Percentiles rank a stretch among this genome's conserved stretches.
Conservation (phyloP, 495 filamentous ascomycete genomes). For the Daldinia bambusicola region DNA sequence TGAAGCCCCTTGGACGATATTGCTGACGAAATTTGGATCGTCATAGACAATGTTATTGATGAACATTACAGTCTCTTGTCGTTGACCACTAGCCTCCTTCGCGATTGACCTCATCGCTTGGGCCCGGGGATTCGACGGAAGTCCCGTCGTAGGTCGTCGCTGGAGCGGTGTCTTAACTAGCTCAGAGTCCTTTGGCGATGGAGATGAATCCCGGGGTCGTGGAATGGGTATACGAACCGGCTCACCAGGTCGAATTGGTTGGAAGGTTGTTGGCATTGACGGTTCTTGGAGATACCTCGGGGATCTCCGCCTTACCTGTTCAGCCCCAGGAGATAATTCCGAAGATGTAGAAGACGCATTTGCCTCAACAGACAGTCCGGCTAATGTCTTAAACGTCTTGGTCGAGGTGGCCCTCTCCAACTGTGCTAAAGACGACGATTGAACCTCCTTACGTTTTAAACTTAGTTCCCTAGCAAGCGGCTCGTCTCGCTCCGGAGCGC, state of each 20-base stretch:
- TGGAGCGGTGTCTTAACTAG: constrained; percentile 55
- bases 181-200: constrained; percentile 44
- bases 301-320: constrained; percentile 56
- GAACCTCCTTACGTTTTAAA: constrained; percentile 57
- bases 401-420: constrained; percentile 40
- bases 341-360: constrained; percentile 52
- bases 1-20: constrained; percentile 55
- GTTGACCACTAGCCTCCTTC: constrained; percentile 45
- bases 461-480: constrained; percentile 51
- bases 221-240: constrained; percentile 46
- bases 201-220: constrained; percentile 39
- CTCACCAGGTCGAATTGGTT: constrained; percentile 43
- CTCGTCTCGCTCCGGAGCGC: constrained; percentile 37
- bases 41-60: constrained; percentile 64
- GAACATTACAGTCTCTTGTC: constrained; percentile 62
- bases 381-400: constrained; percentile 36
- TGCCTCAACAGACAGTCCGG: constrained; percentile 44
- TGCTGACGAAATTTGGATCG: constrained; percentile 56
- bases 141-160: constrained; percentile 58
- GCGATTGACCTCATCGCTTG: constrained; percentile 50
- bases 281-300: constrained; percentile 46
- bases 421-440: constrained; percentile 23
- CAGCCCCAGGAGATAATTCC: constrained; percentile 58
- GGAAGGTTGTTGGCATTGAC: constrained; percentile 38
- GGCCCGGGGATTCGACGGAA: constrained; percentile 62